Base-by-base conservation (phyloP, 1,284 basidiomycete species). In the Tremellales sp. region DNA sequence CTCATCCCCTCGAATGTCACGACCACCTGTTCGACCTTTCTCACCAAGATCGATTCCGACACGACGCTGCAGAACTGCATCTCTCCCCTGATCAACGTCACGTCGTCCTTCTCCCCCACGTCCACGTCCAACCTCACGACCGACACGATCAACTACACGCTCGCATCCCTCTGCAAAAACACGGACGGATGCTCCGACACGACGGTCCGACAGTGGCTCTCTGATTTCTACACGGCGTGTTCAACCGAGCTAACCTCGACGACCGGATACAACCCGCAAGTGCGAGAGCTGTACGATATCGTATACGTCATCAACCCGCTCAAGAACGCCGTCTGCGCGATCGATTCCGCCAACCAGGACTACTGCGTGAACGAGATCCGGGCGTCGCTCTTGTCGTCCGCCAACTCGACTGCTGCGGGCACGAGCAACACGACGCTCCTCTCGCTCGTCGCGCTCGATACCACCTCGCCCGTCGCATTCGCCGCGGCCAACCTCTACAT, bases 261-360 rank as follows among this genome's bases (percentile, higher is more conserved):
- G 29, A 68, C 74, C 39, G 80, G 78, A 53, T 39, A 61, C 31
- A 66, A 72, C 48, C 59, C 65, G 16, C 48, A 66, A 22, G 82
- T 91, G 40, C 66, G 80, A 60, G 61, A 70, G 31, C 72, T 79
- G 4, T 95, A 94, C 74, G 91, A 94, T 66, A 75, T 81, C 36
- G 74, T 94, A 36, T 95, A 88, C 75, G 58, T 78, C 51, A 56
- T 90, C 43, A 59, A 69, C 5, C 88, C 90, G 4, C 66, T 92
- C 61, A 74, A 74, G 57, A 57, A 65, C 13, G 83, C 87, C 29
- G 65, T 88, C 37, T 94, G 91, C 74, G 60, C 83, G 40, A 85
- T 85, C 76, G 81, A 85, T 61, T 63, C 66, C 8, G 80, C 82
- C 57, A 77, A 66, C 53, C 83, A 81, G 37, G 67, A 65, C 26